A percentile compares a stretch with the other conserved stretches of the same genome.
These are phyloP conservation scores for Yamadazyma jaroonii DNA, from an alignment of 1,139 yeast genomes.

Conservation along the genomic window DNA sequence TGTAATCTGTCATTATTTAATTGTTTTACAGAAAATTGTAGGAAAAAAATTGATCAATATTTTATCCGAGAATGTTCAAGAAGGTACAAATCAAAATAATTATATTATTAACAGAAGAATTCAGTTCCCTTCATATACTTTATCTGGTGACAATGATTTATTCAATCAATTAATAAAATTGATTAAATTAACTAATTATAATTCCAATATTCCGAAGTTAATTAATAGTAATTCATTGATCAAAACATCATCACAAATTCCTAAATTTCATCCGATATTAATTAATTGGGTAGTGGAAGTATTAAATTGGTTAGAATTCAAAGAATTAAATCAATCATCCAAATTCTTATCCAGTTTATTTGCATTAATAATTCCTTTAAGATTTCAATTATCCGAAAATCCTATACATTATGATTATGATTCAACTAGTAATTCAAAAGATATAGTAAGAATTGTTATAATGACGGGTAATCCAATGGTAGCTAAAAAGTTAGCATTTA, in stretches of 20 bases:
- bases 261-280: slow-evolving; percentile 23
- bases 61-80: slow-evolving; percentile 10
- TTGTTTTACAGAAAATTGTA: slow-evolving; percentile 37
- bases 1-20: slow-evolving; percentile 40
- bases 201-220: slow-evolving; percentile 46
- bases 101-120: slow-evolving; percentile 36
- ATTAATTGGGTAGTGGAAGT: slow-evolving; percentile 58
- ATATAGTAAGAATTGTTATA: slow-evolving; percentile 48
- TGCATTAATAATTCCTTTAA: slow-evolving; percentile 40
- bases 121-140: slow-evolving; percentile 33
- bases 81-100: background rate
- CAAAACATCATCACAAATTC: slow-evolving; percentile 14
- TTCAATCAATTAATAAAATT: slow-evolving; percentile 31
- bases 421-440: slow-evolving; percentile 17
- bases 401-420: slow-evolving; percentile 25
- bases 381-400: slow-evolving; percentile 31
- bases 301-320: slow-evolving; percentile 59
- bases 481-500: slow-evolving; percentile 56
- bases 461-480: slow-evolving; percentile 62
- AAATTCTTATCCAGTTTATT: slow-evolving; percentile 45
- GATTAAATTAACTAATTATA: slow-evolving; percentile 37
- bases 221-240: slow-evolving; percentile 37
- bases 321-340: slow-evolving; percentile 41
- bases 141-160: slow-evolving; percentile 46
- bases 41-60: slow-evolving; percentile 32